These are phyloP conservation scores for Persicaria tinctoria DNA, from an alignment of 148 eudicot genomes.

Conservation along the genomic window DNA sequence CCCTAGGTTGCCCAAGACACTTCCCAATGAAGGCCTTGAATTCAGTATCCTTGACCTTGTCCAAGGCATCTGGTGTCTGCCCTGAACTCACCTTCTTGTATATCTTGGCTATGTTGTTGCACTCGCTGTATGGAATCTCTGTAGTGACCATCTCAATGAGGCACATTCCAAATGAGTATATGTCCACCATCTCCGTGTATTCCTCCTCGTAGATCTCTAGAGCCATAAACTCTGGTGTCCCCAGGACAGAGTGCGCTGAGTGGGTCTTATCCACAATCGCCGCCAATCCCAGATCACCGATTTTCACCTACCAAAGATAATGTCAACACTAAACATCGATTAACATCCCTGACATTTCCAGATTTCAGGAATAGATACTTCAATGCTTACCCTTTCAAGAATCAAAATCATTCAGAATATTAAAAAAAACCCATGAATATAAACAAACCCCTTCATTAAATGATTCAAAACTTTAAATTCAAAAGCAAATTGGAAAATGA, in stretches of 20 bases:
- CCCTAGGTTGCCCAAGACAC: constrained; percentile 61
- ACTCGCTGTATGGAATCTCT: constrained; percentile 78
- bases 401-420: too few relatives aligned
- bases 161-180: constrained; percentile 81
- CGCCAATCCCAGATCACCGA: constrained; percentile 82
- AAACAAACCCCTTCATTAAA: too few relatives aligned
- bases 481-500: neutral
- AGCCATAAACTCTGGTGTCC: constrained; percentile 88
- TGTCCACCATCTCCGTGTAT: constrained; percentile 72
- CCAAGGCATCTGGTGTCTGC: constrained; percentile 43
- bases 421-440: too few relatives aligned
- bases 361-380: too few relatives aligned
- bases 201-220: constrained; percentile 81
- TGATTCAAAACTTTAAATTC: neutral
- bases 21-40: constrained; percentile 63
- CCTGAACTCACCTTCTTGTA: constrained; percentile 73
- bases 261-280: constrained; percentile 70
- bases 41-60: constrained; percentile 42
- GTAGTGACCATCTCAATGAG: constrained; percentile 73
- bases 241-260: constrained; percentile 61
- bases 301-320: constrained; percentile 46
- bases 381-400: too few relatives aligned
- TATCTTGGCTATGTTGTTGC: constrained; percentile 61
- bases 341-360: too few relatives aligned
- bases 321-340: too few relatives aligned